Evolutionary conservation across 805 yeast species (phyloP).

Genomic region (Jamesozyma piceae): DNA sequence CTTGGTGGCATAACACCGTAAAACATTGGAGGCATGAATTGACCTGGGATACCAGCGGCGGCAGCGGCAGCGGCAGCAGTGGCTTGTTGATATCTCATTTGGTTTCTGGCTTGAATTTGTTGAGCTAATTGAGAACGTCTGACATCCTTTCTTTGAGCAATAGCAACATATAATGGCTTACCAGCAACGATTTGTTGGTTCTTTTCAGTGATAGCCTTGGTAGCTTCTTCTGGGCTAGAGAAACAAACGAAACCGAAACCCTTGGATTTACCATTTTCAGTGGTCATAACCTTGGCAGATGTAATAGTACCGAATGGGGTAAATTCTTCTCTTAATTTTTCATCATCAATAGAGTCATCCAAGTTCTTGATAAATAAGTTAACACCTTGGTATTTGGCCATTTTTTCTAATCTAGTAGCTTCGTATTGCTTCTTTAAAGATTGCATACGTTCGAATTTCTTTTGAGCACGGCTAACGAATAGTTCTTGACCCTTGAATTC

Average conservation of each 20-base stretch:
- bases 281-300: conserved; percentile 92
- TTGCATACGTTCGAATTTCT: conserved; percentile 94
- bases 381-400: conserved; percentile 93
- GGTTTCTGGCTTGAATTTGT: conserved; percentile 96
- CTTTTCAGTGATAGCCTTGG: conserved; percentile 97
- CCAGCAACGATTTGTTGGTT: conserved; percentile 91
- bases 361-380: conserved; percentile 94
- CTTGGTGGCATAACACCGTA: conserved; percentile 62
- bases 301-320: conserved; percentile 90
- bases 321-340: conserved; percentile 83
- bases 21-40: conserved; percentile 34
- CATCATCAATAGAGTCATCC: conserved; percentile 89
- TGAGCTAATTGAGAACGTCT: conserved; percentile 95
- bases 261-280: conserved; percentile 88
- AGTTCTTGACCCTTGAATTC: conserved; percentile 80
- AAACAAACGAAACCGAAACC: conserved; percentile 98
- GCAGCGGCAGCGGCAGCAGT: conserved; percentile 46
- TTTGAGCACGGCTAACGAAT: conserved; percentile 98
- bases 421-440: conserved; percentile 93
- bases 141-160: conserved; percentile 97
- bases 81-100: conserved; percentile 95
- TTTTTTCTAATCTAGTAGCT: conserved; percentile 80
- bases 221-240: conserved; percentile 97
- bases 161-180: conserved; percentile 95
- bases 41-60: conserved; percentile 33